Conservation (phyloP, 306 rosid species). For the Urtica urens region DNA sequence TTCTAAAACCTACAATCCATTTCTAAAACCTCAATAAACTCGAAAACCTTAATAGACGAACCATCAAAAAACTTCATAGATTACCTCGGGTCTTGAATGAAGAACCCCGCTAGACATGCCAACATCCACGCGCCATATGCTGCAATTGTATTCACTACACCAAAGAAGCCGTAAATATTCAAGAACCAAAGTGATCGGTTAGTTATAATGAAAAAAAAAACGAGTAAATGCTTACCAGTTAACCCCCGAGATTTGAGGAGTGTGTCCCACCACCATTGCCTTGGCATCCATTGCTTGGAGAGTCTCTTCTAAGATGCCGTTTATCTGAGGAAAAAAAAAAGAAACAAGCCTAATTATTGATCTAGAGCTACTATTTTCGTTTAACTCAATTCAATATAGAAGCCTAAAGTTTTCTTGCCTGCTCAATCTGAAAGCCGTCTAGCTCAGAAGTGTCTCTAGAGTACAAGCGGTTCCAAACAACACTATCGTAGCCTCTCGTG, state of each 20-base stretch:
- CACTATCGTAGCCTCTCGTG: slow-evolving; percentile 81
- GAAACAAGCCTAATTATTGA: no score
- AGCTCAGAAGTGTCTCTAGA: slow-evolving; percentile 59
- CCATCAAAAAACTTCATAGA: neutral
- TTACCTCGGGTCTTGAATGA: slow-evolving; percentile 90
- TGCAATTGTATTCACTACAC: slow-evolving; percentile 75
- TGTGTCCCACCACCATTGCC: slow-evolving; percentile 97
- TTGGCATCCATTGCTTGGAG: slow-evolving; percentile 71
- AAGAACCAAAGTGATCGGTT: neutral
- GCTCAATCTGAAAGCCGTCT: slow-evolving; percentile 44
- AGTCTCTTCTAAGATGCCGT: slow-evolving; percentile 68
- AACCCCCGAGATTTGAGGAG: slow-evolving; percentile 83
- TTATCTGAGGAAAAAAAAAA: slow-evolving; percentile 42
- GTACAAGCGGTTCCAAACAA: slow-evolving; percentile 93
- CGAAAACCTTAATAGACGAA: neutral
- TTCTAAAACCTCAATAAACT: neutral
- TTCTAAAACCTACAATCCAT: slow-evolving; percentile 55
- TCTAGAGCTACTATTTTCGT: no score
- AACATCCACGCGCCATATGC: slow-evolving; percentile 94
- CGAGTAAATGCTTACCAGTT: slow-evolving; percentile 43
- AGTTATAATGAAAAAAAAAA: neutral
- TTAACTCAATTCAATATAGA: no score
- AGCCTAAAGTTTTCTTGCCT: slow-evolving; percentile 32
- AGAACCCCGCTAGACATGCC: slow-evolving; percentile 99
- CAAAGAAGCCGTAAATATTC: slow-evolving; percentile 1